phyloP scores from a whole-genome alignment of 768 basidiomycete species.

The Mycena vitilis region DNA sequence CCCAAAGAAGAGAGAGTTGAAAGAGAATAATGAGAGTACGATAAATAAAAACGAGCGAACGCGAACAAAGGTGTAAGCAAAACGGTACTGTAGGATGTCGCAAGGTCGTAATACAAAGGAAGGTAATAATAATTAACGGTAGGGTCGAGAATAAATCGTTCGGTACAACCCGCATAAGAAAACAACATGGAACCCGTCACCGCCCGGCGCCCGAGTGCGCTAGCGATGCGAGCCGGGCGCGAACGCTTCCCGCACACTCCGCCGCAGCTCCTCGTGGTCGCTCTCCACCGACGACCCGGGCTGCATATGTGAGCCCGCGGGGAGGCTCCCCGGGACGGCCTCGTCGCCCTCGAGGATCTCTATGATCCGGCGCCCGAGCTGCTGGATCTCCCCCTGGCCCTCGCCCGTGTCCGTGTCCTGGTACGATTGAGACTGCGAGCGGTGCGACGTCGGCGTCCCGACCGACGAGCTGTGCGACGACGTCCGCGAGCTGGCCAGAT shows the following conservation, averaged over 20 bases:
- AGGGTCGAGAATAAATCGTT: neutral
- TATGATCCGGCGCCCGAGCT: conserved; percentile 85
- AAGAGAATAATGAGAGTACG: too few relatives aligned
- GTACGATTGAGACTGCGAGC: conserved; percentile 76
- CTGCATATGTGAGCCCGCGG: conserved; percentile 70
- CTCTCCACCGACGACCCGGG: conserved; percentile 77
- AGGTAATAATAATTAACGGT: too few relatives aligned
- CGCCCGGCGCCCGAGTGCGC: conserved; percentile 16
- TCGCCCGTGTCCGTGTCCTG: conserved; percentile 88
- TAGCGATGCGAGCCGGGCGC: conserved; percentile 71
- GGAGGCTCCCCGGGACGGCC: conserved; percentile 67
- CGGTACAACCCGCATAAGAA: conserved; percentile 22
- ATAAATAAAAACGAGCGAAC: too few relatives aligned
- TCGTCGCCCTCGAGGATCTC: conserved; percentile 86
- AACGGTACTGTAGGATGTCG: too few relatives aligned
- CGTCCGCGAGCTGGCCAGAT: conserved; percentile 78
- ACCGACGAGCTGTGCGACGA: conserved; percentile 78
- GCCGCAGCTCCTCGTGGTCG: conserved; percentile 84
- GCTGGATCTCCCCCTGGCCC: conserved; percentile 91
- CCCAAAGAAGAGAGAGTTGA: too few relatives aligned
- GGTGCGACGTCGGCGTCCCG: conserved; percentile 80
- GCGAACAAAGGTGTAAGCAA: too few relatives aligned
- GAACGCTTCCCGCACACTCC: conserved; percentile 87
- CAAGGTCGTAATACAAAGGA: too few relatives aligned
- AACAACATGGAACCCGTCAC: conserved; percentile 2